Conservation (phyloP, 192 early-diverging fungal species). For the Ambispora gerdemannii region DNA sequence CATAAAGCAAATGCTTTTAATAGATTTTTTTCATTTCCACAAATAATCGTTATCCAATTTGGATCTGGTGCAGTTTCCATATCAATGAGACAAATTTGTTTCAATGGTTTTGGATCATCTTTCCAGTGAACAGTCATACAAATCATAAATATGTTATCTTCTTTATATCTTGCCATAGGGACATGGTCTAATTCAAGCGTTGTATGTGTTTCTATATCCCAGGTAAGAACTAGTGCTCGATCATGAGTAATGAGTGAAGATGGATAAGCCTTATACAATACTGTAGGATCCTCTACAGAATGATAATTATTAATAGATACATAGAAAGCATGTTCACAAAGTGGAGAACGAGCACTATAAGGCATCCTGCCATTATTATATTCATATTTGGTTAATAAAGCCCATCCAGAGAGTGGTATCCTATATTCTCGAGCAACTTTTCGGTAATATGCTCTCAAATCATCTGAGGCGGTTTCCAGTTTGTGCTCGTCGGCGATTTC, state of each 20-base stretch:
- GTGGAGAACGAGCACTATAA: neutral
- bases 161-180: constrained; percentile 7
- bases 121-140: constrained; percentile 21
- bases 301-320: neutral
- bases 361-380: neutral
- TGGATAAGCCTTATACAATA: neutral
- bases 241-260: neutral
- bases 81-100: constrained; percentile 18
- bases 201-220: constrained; percentile 3
- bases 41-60: neutral
- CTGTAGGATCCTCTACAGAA: neutral
- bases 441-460: neutral
- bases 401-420: neutral
- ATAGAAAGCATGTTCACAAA: neutral
- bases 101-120: constrained; percentile 11
- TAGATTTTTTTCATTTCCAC: neutral
- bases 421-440: constrained; percentile 12
- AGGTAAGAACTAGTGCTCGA: neutral
- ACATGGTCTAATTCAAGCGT: constrained; percentile 4
- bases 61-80: constrained; percentile 11
- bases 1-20: neutral
- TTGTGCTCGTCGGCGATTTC: neutral
- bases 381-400: constrained; percentile 9
- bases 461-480: neutral
- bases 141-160: constrained; percentile 15